phyloP scores from a whole-genome alignment of 306 rosid genomes.

The Cicer bijugum region DNA sequence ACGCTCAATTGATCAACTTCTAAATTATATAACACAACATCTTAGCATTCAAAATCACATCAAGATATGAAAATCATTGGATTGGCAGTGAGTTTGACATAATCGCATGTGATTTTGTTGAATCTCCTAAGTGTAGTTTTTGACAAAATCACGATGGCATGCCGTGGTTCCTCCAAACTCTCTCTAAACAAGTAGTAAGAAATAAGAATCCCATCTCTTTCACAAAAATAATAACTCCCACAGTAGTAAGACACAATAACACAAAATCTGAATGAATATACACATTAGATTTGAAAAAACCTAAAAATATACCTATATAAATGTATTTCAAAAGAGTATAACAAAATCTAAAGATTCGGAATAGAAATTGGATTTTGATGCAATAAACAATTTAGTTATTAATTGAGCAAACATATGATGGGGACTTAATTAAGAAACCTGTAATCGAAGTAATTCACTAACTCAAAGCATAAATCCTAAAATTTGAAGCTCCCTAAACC shows the following conservation, averaged over 20 bases:
- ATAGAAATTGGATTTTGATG: conserved; percentile 21
- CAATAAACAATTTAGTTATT: conserved; percentile 26
- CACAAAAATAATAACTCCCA: conserved; percentile 32
- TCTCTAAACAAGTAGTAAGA: neutral
- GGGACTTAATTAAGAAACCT: neutral
- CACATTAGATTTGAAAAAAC: conserved; percentile 21
- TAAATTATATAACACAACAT: neutral
- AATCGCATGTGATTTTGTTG: too few relatives aligned
- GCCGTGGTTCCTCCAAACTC: too few relatives aligned
- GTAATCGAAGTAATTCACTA: conserved; percentile 2
- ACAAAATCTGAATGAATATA: conserved; percentile 26
- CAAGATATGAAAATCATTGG: neutral
- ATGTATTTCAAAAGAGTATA: neutral
- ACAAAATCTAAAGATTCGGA: neutral
- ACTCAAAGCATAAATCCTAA: conserved; percentile 5
- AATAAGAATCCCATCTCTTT: conserved; percentile 4
- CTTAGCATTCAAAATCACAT: conserved; percentile 31
- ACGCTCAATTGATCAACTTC: conserved; percentile 21
- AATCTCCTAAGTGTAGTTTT: too few relatives aligned
- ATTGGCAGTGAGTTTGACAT: too few relatives aligned
- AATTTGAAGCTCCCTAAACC: conserved; percentile 12
- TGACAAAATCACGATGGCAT: too few relatives aligned
- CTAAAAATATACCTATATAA: neutral
- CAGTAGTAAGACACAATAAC: neutral
- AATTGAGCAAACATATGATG: neutral